Percentiles rank a stretch among this genome's conserved stretches.
These are phyloP conservation scores for Xanthoconium stramineum DNA, from an alignment of 768 basidiomycete species.

Conservation along the genomic window DNA sequence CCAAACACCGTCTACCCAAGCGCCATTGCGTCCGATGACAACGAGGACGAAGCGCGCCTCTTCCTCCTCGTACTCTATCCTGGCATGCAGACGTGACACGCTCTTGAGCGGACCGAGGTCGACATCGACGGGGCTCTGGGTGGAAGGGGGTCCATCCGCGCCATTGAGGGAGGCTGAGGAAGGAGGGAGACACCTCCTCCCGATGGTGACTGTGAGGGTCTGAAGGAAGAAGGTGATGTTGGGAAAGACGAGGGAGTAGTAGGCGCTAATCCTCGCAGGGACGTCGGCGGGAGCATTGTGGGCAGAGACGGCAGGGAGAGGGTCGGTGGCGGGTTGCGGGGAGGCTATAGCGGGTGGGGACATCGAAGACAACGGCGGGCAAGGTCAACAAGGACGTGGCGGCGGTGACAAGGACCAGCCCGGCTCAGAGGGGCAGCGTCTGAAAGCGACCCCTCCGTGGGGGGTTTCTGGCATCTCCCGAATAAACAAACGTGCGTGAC, in stretches of 20 bases:
- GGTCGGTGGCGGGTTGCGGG: conserved; percentile 2
- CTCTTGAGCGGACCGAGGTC: conserved; percentile 97
- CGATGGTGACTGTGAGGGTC: conserved; percentile 91
- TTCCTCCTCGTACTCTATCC: conserved; percentile 91
- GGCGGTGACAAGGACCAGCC: conserved; percentile 1
- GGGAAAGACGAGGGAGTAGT: conserved; percentile 91
- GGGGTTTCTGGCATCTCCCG: conserved; percentile 16
- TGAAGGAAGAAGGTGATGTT: conserved; percentile 97
- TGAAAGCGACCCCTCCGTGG: conserved; percentile 4
- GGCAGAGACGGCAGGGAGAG: conserved; percentile 6
- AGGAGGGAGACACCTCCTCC: conserved; percentile 74
- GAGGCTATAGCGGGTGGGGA: conserved; percentile 17
- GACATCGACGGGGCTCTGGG: conserved; percentile 60
- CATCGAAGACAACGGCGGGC: conserved; percentile 20
- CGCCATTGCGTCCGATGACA: conserved; percentile 95
- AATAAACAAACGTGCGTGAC: conserved; percentile 19
- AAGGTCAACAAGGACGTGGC: conserved; percentile 7
- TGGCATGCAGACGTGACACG: conserved; percentile 94
- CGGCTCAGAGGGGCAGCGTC: conserved; percentile 1
- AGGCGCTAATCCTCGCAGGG: conserved; percentile 84
- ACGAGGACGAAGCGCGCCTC: conserved; percentile 84
- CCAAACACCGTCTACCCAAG: conserved; percentile 98
- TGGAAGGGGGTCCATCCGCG: conserved; percentile 39
- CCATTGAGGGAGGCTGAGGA: conserved; percentile 48
- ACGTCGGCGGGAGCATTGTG: conserved; percentile 16